phyloP scores from a whole-genome alignment of 495 filamentous ascomycete species.

The Terfezia boudieri region DNA sequence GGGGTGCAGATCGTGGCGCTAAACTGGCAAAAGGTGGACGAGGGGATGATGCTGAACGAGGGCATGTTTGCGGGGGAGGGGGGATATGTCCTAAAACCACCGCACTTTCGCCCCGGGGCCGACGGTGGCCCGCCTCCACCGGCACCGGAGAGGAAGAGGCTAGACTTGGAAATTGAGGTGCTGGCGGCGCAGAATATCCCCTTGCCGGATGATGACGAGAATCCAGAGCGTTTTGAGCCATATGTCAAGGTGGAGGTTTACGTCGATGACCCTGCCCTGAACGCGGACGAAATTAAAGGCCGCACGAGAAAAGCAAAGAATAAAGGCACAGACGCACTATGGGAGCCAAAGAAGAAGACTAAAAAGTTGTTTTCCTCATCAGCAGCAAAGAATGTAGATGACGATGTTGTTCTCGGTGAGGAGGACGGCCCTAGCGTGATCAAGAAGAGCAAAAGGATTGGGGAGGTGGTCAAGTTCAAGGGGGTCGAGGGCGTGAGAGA shows the following conservation, averaged over 20 bases:
- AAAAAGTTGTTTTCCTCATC: conserved; percentile 37
- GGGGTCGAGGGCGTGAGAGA: conserved; percentile 43
- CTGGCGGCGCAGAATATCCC: conserved; percentile 36
- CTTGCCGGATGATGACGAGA: conserved; percentile 29
- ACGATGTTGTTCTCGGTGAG: conserved; percentile 28
- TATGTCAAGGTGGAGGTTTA: conserved; percentile 72
- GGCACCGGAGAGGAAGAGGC: conserved; percentile 20
- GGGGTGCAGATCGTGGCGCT: conserved; percentile 83
- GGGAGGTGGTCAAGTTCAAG: conserved; percentile 38
- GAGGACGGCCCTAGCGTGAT: not conserved
- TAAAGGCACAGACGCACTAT: conserved; percentile 1
- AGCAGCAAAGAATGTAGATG: conserved; percentile 35
- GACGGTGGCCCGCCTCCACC: conserved; percentile 12
- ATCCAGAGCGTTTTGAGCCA: conserved; percentile 39
- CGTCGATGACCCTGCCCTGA: conserved; percentile 31
- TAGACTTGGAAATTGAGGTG: conserved; percentile 32
- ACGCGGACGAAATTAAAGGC: conserved; percentile 3
- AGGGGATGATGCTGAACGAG: conserved; percentile 87
- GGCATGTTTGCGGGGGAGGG: conserved; percentile 66
- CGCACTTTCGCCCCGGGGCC: conserved; percentile 31
- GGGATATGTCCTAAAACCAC: conserved; percentile 72
- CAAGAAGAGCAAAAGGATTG: conserved; percentile 7
- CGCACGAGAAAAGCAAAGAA: not conserved
- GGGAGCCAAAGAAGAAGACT: conserved; percentile 20
- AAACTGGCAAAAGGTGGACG: conserved; percentile 84